Conservation (phyloP, 164 flowering plant species). For the Macadamia integrifolia region DNA sequence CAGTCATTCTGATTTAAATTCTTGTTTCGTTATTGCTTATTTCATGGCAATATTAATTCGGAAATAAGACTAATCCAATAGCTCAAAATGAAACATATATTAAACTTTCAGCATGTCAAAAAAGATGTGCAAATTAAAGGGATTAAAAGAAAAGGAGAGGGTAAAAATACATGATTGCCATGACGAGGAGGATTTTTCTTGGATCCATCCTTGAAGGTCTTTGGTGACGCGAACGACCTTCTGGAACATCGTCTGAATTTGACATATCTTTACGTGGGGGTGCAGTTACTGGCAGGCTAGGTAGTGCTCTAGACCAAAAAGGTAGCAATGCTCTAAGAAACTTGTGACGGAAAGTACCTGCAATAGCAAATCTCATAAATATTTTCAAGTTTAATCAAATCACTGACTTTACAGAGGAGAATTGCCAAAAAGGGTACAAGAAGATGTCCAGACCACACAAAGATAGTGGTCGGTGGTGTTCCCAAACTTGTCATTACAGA, state of each 20-base stretch:
- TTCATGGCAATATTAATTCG: background rate
- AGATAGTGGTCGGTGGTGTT: no score
- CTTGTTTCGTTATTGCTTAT: background rate
- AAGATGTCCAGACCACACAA: no score
- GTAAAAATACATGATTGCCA: slow-evolving; percentile 76
- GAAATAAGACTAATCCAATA: no score
- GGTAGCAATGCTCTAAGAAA: slow-evolving; percentile 79
- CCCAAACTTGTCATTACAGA: background rate
- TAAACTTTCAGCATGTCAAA: background rate
- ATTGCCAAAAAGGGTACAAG: no score
- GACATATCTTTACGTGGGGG: slow-evolving; percentile 77
- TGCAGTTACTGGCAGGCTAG: slow-evolving; percentile 93
- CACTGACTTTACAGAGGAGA: background rate
- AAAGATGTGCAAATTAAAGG: background rate
- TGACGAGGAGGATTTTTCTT: slow-evolving; percentile 77
- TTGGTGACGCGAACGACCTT: slow-evolving; percentile 69
- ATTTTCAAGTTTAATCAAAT: background rate
- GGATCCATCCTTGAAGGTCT: slow-evolving; percentile 92
- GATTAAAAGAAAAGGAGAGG: slow-evolving; percentile 1
- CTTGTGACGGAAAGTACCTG: slow-evolving; percentile 86
- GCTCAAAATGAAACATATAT: background rate
- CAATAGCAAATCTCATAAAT: slow-evolving; percentile 10
- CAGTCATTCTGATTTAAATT: background rate
- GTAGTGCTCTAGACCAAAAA: slow-evolving; percentile 94
- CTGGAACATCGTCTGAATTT: slow-evolving; percentile 52